These are phyloP conservation scores for Smittium culicis DNA, from an alignment of 371 early-diverging fungal genomes.

Conservation along the genomic window DNA sequence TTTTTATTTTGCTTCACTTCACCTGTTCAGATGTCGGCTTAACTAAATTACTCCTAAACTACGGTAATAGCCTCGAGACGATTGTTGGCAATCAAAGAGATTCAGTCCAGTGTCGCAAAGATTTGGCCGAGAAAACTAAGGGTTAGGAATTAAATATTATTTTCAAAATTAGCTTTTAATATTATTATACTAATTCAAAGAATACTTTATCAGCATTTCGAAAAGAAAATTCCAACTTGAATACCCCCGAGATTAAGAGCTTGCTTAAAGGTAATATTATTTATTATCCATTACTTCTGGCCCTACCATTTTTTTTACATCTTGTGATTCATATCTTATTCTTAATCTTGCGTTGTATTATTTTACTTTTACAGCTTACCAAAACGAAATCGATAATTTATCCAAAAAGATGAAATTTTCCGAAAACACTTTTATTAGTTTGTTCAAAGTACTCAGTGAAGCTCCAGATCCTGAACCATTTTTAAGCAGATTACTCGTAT, in stretches of 20 bases:
- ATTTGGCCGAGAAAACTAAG: slow-evolving; percentile 77
- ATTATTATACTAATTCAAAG: slow-evolving; percentile 13
- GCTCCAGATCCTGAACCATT: slow-evolving; percentile 76
- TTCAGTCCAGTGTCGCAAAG: slow-evolving; percentile 56
- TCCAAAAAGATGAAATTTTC: slow-evolving; percentile 69
- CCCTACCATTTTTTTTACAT: slow-evolving; percentile 6
- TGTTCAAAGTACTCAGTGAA: slow-evolving; percentile 65
- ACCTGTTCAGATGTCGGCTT: slow-evolving; percentile 48
- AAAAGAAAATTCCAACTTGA: slow-evolving; percentile 60
- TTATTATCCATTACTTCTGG: not conserved
- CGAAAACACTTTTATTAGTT: slow-evolving; percentile 63
- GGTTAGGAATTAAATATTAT: too few relatives aligned
- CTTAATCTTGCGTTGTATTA: too few relatives aligned
- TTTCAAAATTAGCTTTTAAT: not conserved
- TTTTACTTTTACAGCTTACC: slow-evolving; percentile 48
- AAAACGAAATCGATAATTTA: slow-evolving; percentile 76
- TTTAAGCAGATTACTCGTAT: slow-evolving; percentile 14
- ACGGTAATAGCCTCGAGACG: slow-evolving; percentile 60
- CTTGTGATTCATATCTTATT: not conserved
- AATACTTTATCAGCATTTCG: slow-evolving; percentile 45
- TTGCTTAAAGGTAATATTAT: slow-evolving; percentile 45
- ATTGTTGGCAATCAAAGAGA: slow-evolving; percentile 78
- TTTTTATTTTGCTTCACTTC: too few relatives aligned
- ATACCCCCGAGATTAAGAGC: slow-evolving; percentile 51
- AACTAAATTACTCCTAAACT: slow-evolving; percentile 44